Evolutionary conservation across 768 basidiomycete genomes (phyloP).

Genomic region (Cystobasidiopsis lactophilus): DNA sequence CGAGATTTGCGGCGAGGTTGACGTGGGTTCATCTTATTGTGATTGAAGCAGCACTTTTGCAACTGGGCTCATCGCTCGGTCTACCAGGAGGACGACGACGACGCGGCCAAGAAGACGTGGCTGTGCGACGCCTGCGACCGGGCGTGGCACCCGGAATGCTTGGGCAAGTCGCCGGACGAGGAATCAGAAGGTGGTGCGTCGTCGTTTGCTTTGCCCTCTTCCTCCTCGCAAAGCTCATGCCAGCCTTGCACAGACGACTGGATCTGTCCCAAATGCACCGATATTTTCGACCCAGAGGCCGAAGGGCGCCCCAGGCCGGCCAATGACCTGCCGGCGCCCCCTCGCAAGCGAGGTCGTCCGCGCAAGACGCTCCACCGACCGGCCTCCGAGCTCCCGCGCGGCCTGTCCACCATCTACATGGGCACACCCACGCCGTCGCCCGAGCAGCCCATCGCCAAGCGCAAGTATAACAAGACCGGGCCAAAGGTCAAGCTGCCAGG

Average conservation of each 20-base stretch:
- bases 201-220: background rate
- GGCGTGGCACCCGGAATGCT: background rate
- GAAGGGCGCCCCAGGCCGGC: too few relatives aligned
- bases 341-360: too few relatives aligned
- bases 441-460: too few relatives aligned
- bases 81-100: too few relatives aligned
- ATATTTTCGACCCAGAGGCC: too few relatives aligned
- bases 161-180: background rate
- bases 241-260: background rate
- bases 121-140: background rate
- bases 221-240: background rate
- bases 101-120: background rate
- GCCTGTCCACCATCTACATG: too few relatives aligned
- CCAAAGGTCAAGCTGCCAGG: too few relatives aligned
- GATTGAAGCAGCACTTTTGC: background rate
- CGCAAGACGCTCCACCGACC: too few relatives aligned
- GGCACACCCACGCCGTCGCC: too few relatives aligned
- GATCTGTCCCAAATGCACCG: background rate
- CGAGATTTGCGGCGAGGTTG: background rate
- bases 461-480: too few relatives aligned
- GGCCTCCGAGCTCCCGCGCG: too few relatives aligned
- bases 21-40: background rate
- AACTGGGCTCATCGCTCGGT: background rate
- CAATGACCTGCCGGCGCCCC: too few relatives aligned
- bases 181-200: background rate